Evolutionary conservation across 495 filamentous ascomycete genomes (phyloP).

Genomic region (Melanomma pulvis-pyrius): DNA sequence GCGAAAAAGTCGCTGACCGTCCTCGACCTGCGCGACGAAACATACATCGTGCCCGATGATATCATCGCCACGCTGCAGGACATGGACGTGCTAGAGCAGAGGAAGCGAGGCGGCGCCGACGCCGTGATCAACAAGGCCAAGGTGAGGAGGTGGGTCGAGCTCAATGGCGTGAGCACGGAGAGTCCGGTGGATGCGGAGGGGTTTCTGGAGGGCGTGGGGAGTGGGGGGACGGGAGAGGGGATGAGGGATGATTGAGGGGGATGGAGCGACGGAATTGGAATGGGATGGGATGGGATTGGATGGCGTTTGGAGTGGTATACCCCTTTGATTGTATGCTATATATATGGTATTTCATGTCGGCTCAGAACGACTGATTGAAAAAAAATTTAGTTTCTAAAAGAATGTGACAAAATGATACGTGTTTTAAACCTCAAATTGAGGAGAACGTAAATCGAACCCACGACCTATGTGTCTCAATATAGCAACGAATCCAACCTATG

Average conservation of each 20-base stretch:
- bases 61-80: constrained; percentile 75
- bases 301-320: constrained; percentile 26
- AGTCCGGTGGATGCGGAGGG: constrained; percentile 59
- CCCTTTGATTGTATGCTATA: not conserved
- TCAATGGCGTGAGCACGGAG: constrained; percentile 51
- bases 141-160: constrained; percentile 57
- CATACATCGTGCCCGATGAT: constrained; percentile 82
- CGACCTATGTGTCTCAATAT: too few relatives aligned
- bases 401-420: too few relatives aligned
- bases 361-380: not conserved
- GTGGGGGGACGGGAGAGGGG: constrained; percentile 21
- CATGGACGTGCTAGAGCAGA: constrained; percentile 68
- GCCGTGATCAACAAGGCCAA: constrained; percentile 58
- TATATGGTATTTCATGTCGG: not conserved
- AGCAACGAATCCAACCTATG: too few relatives aligned
- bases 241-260: not conserved
- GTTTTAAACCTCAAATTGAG: too few relatives aligned
- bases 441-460: too few relatives aligned
- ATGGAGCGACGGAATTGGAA: not conserved
- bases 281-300: not conserved
- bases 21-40: constrained; percentile 61
- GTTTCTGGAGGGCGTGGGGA: constrained; percentile 50
- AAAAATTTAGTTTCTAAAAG: too few relatives aligned
- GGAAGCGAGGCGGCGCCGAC: constrained; percentile 47
- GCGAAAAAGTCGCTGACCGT: constrained; percentile 55